These are phyloP conservation scores for Orychophragmus violaceus DNA, from an alignment of 345 rosid genomes.

Conservation along the genomic window DNA sequence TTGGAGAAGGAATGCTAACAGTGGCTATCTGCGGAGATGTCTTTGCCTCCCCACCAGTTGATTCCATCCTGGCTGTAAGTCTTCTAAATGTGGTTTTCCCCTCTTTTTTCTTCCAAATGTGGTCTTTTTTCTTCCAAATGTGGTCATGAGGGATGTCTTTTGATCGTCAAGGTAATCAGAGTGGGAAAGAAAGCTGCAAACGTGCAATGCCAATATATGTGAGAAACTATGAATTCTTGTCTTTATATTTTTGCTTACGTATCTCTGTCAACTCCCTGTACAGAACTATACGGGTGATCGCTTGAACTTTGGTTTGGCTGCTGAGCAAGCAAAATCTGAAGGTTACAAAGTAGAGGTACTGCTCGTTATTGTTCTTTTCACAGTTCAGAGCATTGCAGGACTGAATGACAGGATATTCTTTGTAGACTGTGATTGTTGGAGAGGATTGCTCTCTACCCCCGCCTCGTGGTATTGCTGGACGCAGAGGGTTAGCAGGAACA, in stretches of 20 bases:
- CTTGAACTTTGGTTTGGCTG: conserved; percentile 95
- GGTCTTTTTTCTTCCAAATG: background rate
- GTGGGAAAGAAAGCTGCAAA: background rate
- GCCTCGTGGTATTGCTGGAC: conserved; percentile 79
- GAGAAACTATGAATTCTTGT: background rate
- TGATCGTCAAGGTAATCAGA: conserved; percentile 70
- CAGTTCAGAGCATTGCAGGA: background rate
- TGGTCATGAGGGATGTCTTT: conserved; percentile 91
- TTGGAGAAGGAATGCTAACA: conserved; percentile 99
- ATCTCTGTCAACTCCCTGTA: conserved; percentile 25
- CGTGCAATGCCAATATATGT: background rate
- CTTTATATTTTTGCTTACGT: conserved; percentile 4
- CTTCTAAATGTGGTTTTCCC: background rate
- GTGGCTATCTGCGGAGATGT: conserved; percentile 96
- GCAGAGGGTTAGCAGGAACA: conserved; percentile 97
- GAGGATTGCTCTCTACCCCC: conserved; percentile 98
- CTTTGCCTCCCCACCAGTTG: conserved; percentile 91
- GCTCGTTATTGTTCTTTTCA: background rate
- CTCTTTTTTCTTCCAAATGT: background rate
- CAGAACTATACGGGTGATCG: conserved; percentile 99
- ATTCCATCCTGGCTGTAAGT: conserved; percentile 87
- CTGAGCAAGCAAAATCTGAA: conserved; percentile 98
- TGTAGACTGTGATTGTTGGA: conserved; percentile 88
- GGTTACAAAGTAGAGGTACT: conserved; percentile 90
- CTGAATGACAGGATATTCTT: conserved; percentile 3